Percentiles rank a stretch among this genome's conserved stretches.
Evolutionary conservation across 169 alveolate species (phyloP).

Genomic region (Cyclospora cayetanensis): DNA sequence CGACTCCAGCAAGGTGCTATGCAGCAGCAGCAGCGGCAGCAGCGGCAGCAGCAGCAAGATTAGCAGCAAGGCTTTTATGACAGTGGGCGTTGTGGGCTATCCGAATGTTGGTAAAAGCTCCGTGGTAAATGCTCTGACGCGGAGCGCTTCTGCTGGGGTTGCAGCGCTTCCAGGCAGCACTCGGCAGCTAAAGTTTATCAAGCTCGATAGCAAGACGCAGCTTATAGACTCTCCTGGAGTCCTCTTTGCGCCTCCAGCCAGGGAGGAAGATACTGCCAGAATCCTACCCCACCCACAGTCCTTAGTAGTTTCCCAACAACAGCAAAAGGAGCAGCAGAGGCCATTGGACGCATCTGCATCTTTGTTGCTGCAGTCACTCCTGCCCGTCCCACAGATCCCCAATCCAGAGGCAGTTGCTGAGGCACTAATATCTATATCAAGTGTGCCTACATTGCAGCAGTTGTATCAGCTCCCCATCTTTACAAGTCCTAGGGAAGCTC

Average conservation of each 20-base stretch:
- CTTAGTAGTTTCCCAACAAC: background rate
- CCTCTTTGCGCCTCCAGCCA: constrained; percentile 78
- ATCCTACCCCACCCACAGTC: constrained; percentile 14
- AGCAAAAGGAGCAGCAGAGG: constrained; percentile 76
- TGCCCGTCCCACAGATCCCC: constrained; percentile 89
- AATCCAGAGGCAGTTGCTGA: constrained; percentile 91
- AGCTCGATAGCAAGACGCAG: constrained; percentile 89
- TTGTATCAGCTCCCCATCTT: constrained; percentile 84
- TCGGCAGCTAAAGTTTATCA: constrained; percentile 89
- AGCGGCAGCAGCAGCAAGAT: constrained; percentile 18
- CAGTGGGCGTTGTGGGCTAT: constrained; percentile 94
- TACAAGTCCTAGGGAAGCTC: constrained; percentile 76
- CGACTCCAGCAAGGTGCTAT: background rate
- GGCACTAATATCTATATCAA: constrained; percentile 79
- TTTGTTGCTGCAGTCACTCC: constrained; percentile 68
- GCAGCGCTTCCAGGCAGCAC: constrained; percentile 95
- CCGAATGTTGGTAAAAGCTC: constrained; percentile 96
- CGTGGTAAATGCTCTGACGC: constrained; percentile 90
- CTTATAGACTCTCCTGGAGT: constrained; percentile 97
- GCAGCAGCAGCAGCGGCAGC: background rate
- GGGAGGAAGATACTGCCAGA: constrained; percentile 72
- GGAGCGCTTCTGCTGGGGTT: constrained; percentile 88
- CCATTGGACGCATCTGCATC: constrained; percentile 91
- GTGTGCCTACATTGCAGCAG: constrained; percentile 78
- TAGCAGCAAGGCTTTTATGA: constrained; percentile 82